phyloP scores from a whole-genome alignment of 2,329 filamentous ascomycete genomes.

The Alternaria gansuensis region DNA sequence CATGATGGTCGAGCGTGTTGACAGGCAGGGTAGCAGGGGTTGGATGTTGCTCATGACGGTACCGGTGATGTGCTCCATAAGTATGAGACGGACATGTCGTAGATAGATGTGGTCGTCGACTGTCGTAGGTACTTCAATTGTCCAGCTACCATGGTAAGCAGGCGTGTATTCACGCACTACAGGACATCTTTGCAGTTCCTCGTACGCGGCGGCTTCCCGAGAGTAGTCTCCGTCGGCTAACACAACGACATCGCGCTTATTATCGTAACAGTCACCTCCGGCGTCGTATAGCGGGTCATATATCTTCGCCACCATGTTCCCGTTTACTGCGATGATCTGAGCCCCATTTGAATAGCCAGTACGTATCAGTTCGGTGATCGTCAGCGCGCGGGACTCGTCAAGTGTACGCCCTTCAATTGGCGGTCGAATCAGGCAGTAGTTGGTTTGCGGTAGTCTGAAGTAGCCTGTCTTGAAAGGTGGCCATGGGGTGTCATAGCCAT shows the following conservation, averaged over 20 bases:
- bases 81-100: slow-evolving; percentile 17
- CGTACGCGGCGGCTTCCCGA: slow-evolving; percentile 13
- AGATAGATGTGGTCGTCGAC: neutral
- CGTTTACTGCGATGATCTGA: slow-evolving; percentile 11
- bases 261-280: neutral
- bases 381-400: neutral
- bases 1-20: neutral
- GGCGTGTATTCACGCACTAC: neutral
- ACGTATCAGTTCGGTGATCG: slow-evolving; percentile 7
- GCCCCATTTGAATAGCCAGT: slow-evolving; percentile 10
- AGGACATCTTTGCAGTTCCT: neutral
- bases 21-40: neutral
- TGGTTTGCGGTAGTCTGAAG: slow-evolving; percentile 6
- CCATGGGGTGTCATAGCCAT: slow-evolving; percentile 3
- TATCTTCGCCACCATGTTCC: slow-evolving; percentile 15
- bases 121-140: neutral
- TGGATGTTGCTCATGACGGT: neutral
- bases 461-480: slow-evolving; percentile 4
- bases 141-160: slow-evolving; percentile 13
- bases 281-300: slow-evolving; percentile 20
- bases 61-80: slow-evolving; percentile 9
- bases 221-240: slow-evolving; percentile 17
- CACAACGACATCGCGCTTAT: slow-evolving; percentile 9
- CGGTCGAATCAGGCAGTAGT: slow-evolving; percentile 8
- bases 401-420: slow-evolving; percentile 2